Percentiles rank a stretch among this genome's conserved stretches.
Conservation (phyloP, 306 rosid species). For the Prunus mongolica region DNA sequence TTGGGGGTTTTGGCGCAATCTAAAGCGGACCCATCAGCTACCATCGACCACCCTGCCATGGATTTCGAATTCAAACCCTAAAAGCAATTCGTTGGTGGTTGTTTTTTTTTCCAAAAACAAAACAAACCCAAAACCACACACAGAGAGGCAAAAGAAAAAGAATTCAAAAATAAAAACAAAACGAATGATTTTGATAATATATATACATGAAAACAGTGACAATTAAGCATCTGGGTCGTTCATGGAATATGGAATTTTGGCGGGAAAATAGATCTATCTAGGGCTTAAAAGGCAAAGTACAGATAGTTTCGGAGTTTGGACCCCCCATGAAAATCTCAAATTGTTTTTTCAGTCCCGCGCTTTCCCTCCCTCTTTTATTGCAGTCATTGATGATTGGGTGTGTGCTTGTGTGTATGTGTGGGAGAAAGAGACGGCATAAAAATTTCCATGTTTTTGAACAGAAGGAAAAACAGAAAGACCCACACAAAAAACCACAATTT, state of each 20-base stretch:
- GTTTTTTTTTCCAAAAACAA: background rate
- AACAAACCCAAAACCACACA: background rate
- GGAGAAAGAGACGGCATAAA: conserved; percentile 33
- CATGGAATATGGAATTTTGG: conserved; percentile 33
- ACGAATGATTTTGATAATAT: conserved; percentile 7
- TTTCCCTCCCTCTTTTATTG: conserved; percentile 29
- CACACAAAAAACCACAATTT: conserved; percentile 4
- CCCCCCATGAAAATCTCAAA: conserved; percentile 11
- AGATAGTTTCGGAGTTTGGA: background rate
- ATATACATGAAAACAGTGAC: conserved; percentile 14
- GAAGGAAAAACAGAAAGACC: background rate
- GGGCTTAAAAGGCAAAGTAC: conserved; percentile 23
- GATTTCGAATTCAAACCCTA: conserved; percentile 47
- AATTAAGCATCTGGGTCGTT: conserved; percentile 32
- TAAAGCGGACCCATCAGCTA: conserved; percentile 22
- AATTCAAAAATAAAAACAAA: background rate
- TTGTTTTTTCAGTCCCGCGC: conserved; percentile 40
- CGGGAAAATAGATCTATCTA: conserved; percentile 47
- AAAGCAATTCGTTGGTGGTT: conserved; percentile 13
- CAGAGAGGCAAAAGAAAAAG: background rate
- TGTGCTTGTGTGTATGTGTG: background rate
- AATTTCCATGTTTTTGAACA: conserved; percentile 2
- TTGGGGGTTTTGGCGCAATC: conserved; percentile 24
- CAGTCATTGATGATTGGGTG: conserved; percentile 19
- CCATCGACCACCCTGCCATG: conserved; percentile 50